A percentile compares a stretch with the other conserved stretches of the same genome.
Conservation (phyloP, 164 flowering plant genomes). For the Chloranthus sessilifolius region DNA sequence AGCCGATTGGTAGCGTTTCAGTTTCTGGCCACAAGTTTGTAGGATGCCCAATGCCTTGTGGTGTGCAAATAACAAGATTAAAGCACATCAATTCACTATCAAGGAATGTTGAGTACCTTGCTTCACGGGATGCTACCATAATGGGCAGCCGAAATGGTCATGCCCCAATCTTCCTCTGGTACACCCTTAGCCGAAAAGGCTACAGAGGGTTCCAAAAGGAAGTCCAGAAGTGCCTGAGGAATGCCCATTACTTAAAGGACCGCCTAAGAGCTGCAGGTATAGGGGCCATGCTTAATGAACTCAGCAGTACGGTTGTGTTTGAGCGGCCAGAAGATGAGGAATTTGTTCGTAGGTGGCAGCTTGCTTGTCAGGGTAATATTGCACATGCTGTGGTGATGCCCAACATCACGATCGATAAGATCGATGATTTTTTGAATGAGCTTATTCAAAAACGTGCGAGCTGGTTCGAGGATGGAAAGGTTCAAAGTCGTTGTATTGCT, state of each 20-base stretch:
- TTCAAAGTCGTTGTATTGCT: slow-evolving; percentile 66
- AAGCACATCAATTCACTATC: slow-evolving; percentile 84
- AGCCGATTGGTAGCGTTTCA: slow-evolving; percentile 95
- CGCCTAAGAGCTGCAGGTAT: slow-evolving; percentile 65
- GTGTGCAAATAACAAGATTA: slow-evolving; percentile 84
- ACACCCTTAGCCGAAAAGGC: slow-evolving; percentile 84
- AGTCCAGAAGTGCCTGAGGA: slow-evolving; percentile 87
- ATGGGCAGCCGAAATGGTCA: slow-evolving; percentile 98
- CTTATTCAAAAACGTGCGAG: slow-evolving; percentile 42
- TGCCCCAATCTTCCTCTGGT: slow-evolving; percentile 96
- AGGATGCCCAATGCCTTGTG: slow-evolving; percentile 98
- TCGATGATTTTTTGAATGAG: slow-evolving; percentile 63
- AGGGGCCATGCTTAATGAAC: slow-evolving; percentile 92
- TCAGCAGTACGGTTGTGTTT: slow-evolving; percentile 95
- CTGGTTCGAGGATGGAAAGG: slow-evolving; percentile 60
- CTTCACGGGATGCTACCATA: slow-evolving; percentile 95
- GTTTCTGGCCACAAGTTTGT: slow-evolving; percentile 98
- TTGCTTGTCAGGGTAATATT: slow-evolving; percentile 90
- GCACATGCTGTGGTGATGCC: slow-evolving; percentile 98
- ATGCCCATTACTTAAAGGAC: slow-evolving; percentile 86
- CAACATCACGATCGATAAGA: slow-evolving; percentile 67
- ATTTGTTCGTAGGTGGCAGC: slow-evolving; percentile 86
- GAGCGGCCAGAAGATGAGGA: slow-evolving; percentile 84
- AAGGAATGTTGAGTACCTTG: slow-evolving; percentile 89
- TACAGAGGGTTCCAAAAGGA: slow-evolving; percentile 93